A percentile compares a stretch with the other conserved stretches of the same genome.
phyloP scores from a whole-genome alignment of 495 filamentous ascomycete species.

The Echria macrotheca region DNA sequence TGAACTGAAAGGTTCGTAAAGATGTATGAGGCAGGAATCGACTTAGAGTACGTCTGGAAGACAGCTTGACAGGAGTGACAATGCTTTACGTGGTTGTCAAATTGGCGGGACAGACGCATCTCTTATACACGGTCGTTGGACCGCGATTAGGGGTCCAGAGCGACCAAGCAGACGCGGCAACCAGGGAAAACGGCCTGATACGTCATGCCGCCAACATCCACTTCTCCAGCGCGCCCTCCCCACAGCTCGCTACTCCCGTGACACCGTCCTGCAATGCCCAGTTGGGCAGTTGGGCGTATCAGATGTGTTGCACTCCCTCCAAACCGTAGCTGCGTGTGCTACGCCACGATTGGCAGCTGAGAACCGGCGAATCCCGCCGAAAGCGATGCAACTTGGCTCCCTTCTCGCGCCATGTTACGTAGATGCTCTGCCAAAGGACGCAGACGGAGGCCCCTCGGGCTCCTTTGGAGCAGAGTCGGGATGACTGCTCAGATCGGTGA shows the following conservation, averaged over 20 bases:
- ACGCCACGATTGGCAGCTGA: neutral
- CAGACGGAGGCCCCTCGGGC: no score
- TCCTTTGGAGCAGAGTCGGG: no score
- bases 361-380: neutral
- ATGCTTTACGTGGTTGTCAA: no score
- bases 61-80: neutral
- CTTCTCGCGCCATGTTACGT: no score
- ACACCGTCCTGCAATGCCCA: slow-evolving; percentile 2
- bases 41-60: neutral
- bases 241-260: neutral
- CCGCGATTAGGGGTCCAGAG: no score
- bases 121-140: neutral
- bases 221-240: neutral
- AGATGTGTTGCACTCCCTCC: neutral
- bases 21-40: neutral
- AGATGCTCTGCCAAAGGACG: no score
- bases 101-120: no score
- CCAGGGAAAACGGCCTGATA: slow-evolving; percentile 2
- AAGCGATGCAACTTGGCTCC: neutral
- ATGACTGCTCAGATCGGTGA: no score
- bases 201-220: slow-evolving; percentile 19
- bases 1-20: no score
- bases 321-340: neutral
- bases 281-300: slow-evolving; percentile 1
- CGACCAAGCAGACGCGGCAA: no score